Base-by-base conservation (phyloP, 2,329 filamentous ascomycete genomes). In the Fusarium citri region DNA sequence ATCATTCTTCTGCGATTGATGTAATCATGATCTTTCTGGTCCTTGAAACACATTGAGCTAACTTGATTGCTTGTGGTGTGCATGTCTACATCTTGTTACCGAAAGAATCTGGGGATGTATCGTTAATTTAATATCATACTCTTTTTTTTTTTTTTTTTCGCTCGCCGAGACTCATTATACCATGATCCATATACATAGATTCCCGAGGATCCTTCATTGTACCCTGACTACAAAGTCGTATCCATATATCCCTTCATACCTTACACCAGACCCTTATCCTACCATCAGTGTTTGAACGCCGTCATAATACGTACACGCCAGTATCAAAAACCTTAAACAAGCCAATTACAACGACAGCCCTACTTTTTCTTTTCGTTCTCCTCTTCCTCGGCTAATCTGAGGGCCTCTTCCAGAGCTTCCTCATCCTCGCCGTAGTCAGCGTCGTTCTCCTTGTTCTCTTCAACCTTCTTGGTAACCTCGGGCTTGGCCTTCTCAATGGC, bases 381-480 rank as follows among this genome's bases (percentile, higher is more conserved):
- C 49, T 76, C 69, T 49, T 78, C 72, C 47, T 80, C 78, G 7
- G 78, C 76, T 28, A 77, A 49, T 47, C 67, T 76, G 42, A 81
- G 64, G 14, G 78, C 79, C 64, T 81, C 80, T 41, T 79, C 78
- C 5, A 81, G 63, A 15, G 78, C 79, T 40, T 78, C 79, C 55
- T 81, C 79, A 26, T 80, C 80, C 45, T 80, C 79, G 14, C 31
- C 66, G 8, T 55, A 72, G 5, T 79, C 76, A n/a, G 75, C 73
- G 9, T 80, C 78, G 30, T 74, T 77, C 41, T 77, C 77, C 42
- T 73, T 70, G 16, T 64, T 61, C 9, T 62, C 59, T 16, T 66
- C 55, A 34, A 53, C 49, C 15, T 67, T 59, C 58, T 61, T 73
- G 37, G 68, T 53, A 11, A 48, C 65, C 14, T 34, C 60, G 20